A percentile compares a stretch with the other conserved stretches of the same genome.
These are phyloP conservation scores for Lolium rigidum DNA, from an alignment of 176 grass and related monocot species.

Conservation along the genomic window DNA sequence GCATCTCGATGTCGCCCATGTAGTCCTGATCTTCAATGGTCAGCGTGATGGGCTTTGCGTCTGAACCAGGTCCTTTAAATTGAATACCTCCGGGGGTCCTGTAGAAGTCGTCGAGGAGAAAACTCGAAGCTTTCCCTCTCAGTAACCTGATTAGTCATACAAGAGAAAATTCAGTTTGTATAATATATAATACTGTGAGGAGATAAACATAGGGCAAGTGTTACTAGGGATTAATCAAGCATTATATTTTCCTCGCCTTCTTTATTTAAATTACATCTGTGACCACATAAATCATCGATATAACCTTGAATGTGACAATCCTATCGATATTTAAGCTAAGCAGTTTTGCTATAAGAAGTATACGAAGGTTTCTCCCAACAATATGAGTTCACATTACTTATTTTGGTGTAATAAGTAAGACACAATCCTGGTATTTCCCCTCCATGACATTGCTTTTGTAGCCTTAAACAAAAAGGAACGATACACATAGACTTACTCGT, in stretches of 20 bases:
- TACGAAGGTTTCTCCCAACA: neutral
- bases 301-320: neutral
- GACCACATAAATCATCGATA: neutral
- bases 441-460: neutral
- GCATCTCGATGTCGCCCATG: constrained; percentile 67
- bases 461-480: neutral
- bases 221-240: neutral
- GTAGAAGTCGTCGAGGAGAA: constrained; percentile 72
- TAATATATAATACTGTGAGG: neutral
- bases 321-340: neutral
- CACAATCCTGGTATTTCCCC: too few relatives aligned
- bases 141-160: constrained; percentile 48
- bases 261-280: neutral
- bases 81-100: constrained; percentile 69
- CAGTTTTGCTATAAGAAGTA: neutral
- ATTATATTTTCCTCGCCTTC: neutral
- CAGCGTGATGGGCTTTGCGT: constrained; percentile 58
- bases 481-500: constrained; percentile 49
- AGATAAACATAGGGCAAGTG: neutral
- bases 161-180: neutral
- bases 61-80: constrained; percentile 60
- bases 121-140: constrained; percentile 60
- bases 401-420: neutral
- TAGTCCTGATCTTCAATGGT: constrained; percentile 76
- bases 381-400: neutral